These are phyloP conservation scores for Kregervanrija pseudodelftensis DNA, from an alignment of 805 yeast species.

Conservation along the genomic window DNA sequence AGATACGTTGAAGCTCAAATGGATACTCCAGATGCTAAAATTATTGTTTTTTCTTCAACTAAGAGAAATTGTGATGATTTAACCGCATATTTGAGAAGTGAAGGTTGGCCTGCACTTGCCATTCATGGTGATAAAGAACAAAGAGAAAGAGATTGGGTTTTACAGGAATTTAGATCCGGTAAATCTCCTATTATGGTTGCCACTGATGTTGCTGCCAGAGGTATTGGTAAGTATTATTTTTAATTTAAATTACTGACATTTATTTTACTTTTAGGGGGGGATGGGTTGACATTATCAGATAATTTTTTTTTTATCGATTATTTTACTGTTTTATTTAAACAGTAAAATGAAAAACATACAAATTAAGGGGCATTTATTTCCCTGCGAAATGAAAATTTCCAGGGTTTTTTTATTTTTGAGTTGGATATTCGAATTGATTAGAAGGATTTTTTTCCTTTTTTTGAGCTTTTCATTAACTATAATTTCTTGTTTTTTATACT, in stretches of 20 bases:
- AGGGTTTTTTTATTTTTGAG: too few species aligned
- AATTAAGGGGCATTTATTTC: too few species aligned
- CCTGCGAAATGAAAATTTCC: too few species aligned
- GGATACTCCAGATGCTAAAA: slow-evolving; percentile 62
- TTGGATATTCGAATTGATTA: too few species aligned
- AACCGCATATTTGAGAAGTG: slow-evolving; percentile 84
- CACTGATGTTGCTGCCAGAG: slow-evolving; percentile 99
- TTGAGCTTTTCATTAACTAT: too few species aligned
- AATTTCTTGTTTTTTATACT: too few species aligned
- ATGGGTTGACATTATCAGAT: not conserved
- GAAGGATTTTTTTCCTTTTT: too few species aligned
- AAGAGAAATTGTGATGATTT: slow-evolving; percentile 97
- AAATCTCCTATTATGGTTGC: slow-evolving; percentile 97
- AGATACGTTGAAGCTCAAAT: slow-evolving; percentile 82
- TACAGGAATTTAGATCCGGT: slow-evolving; percentile 86
- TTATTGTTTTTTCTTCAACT: slow-evolving; percentile 89
- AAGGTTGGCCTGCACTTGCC: slow-evolving; percentile 98
- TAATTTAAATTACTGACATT: slow-evolving; percentile 8
- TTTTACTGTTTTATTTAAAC: too few species aligned
- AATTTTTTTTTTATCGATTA: too few species aligned
- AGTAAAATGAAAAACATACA: too few species aligned
- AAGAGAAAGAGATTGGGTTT: slow-evolving; percentile 98
- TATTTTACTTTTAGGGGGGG: slow-evolving; percentile 2
- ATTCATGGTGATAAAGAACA: slow-evolving; percentile 98
- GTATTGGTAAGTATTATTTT: slow-evolving; percentile 80